Percentiles rank a stretch among this genome's conserved stretches.
Evolutionary conservation across 768 basidiomycete species (phyloP).

Genomic region (Pisolithus tinctorius): DNA sequence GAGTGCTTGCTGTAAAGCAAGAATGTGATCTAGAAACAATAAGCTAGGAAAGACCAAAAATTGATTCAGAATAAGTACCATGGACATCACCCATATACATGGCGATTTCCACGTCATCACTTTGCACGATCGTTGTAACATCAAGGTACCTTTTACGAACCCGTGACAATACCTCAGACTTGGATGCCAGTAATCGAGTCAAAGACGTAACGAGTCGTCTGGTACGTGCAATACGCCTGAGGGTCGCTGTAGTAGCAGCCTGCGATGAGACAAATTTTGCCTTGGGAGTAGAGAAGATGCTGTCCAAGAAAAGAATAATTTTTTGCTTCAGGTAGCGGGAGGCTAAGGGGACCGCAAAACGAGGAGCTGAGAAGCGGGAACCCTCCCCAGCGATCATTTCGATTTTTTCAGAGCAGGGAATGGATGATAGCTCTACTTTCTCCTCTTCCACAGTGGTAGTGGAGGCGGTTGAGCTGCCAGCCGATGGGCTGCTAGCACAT

Average conservation of each 20-base stretch:
- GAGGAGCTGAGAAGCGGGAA: conserved; percentile 19
- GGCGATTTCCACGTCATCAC: conserved; percentile 61
- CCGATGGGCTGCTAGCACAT: neutral
- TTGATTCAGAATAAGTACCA: conserved; percentile 40
- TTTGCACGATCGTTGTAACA: conserved; percentile 27
- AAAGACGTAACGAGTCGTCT: conserved; percentile 75
- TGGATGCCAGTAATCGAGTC: conserved; percentile 66
- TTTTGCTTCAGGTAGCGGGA: conserved; percentile 32
- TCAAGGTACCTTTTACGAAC: conserved; percentile 64
- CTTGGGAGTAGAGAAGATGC: neutral
- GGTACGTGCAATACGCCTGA: conserved; percentile 75
- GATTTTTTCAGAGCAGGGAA: conserved; percentile 1
- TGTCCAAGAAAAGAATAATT: conserved; percentile 10
- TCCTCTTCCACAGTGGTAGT: neutral
- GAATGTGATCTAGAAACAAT: conserved; percentile 66
- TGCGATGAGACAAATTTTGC: conserved; percentile 11
- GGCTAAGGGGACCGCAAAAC: conserved; percentile 18
- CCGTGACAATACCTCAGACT: conserved; percentile 76
- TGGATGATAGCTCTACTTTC: neutral
- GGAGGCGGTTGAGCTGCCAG: neutral
- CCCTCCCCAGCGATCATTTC: neutral
- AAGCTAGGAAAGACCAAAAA: neutral
- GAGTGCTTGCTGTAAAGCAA: conserved; percentile 79
- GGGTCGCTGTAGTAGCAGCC: conserved; percentile 40
- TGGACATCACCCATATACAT: conserved; percentile 91